A percentile compares a stretch with the other conserved stretches of the same genome.
These are phyloP conservation scores for Paraleonurus japonicus DNA, from an alignment of 257 asterid species.

Conservation along the genomic window DNA sequence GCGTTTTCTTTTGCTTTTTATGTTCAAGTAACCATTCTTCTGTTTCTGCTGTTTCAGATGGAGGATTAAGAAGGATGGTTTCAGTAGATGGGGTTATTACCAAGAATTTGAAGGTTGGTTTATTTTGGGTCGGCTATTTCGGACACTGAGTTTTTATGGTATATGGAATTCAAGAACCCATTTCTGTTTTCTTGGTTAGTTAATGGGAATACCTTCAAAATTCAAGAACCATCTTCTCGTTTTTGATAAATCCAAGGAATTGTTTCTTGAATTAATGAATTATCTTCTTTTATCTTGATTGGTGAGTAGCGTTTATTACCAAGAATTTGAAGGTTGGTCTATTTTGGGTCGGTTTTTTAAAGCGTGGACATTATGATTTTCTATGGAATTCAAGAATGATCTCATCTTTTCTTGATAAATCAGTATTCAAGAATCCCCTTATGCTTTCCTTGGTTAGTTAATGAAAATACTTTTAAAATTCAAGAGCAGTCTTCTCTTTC, in stretches of 20 bases:
- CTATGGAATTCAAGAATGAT: neutral
- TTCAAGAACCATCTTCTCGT: neutral
- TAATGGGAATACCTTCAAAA: neutral
- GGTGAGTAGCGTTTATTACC: conserved; percentile 5
- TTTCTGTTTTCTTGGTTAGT: neutral
- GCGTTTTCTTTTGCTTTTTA: neutral
- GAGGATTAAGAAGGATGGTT: conserved; percentile 37
- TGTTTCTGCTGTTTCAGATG: conserved; percentile 30
- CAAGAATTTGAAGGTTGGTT: conserved; percentile 33
- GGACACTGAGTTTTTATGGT: neutral
- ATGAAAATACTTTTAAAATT: neutral
- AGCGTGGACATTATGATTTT: neutral
- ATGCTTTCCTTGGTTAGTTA: neutral
- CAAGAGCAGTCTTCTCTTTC: neutral
- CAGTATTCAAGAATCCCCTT: neutral
- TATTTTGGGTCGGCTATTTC: neutral
- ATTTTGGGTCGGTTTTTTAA: neutral
- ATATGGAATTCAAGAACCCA: neutral
- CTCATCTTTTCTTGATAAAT: neutral
- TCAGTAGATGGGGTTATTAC: conserved; percentile 31
- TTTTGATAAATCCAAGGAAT: neutral
- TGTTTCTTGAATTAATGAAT: neutral
- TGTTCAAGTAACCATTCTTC: neutral
- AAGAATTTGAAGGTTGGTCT: conserved; percentile 32
- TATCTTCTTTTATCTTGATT: neutral